Base-by-base conservation (phyloP, 1,139 yeast genomes). In the Ashbya aceris region DNA sequence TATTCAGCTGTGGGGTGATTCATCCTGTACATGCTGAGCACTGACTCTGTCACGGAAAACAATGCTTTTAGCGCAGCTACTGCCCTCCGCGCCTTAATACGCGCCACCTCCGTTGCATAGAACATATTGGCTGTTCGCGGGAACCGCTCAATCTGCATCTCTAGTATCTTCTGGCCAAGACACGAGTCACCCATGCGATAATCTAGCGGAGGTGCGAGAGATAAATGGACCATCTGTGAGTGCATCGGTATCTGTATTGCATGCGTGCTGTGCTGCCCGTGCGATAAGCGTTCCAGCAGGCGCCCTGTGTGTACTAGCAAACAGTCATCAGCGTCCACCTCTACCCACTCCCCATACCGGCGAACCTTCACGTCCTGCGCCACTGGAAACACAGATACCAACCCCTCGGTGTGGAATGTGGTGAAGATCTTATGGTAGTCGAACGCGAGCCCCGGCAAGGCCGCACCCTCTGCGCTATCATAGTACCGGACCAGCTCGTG, bases 301-400 rank as follows among this genome's bases (percentile, higher is more conserved):
- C 40, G 31, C 2, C 63, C 64, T 2, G 60, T 54, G 37, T 59
- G 63, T 6, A 60, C 32, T 40, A 60, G 39, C 2, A 60, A 41
- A 42, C 62, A 56, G 36, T 56, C 54, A 6, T 58, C 56, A 20
- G 52, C 54, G 28, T 54, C 45, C 3, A 57, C 37, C 0, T 48
- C 30, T 5, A 43, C 33, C 64, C 64, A 60, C 10, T 39, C 29
- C 29, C 52, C 55, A 40, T 59, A 58, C 13, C 49, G 51, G 34
- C 53, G 54, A 33, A 46, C 51, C 36, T 46, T 51, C 10, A 58
- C 50, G 8, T 53, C 52, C 9, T 38, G 44, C 2, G 61, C 58
- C 10, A 32, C 36, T 2, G 64, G 62, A 30, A 53, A 53, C 7
- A 60, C 46, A 1, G 57, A 45, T 7, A 60, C 29, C 11, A 58